Percentiles rank a stretch among this genome's conserved stretches.
Conservation (phyloP, 2,329 filamentous ascomycete genomes). For the Graphilbum fragrans region DNA sequence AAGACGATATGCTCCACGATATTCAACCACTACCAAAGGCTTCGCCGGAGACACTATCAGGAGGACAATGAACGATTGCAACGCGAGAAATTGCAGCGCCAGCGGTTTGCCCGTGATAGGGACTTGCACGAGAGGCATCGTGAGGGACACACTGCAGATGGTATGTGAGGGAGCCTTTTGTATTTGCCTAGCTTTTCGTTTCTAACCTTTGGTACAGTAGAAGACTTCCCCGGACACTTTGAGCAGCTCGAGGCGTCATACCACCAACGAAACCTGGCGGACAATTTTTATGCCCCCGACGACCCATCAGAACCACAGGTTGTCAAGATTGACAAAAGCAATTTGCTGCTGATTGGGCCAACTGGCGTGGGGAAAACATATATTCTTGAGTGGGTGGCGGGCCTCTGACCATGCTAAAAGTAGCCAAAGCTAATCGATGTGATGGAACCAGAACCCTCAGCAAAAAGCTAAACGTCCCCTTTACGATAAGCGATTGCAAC, state of each 20-base stretch:
- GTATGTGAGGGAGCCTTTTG: conserved; percentile 28
- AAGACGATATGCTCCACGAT: conserved; percentile 87
- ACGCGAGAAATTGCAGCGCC: conserved; percentile 55
- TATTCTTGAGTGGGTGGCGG: conserved; percentile 53
- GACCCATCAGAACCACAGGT: conserved; percentile 28
- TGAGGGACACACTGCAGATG: conserved; percentile 66
- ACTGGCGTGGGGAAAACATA: conserved; percentile 95
- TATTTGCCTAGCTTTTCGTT: neutral
- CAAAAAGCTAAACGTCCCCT: conserved; percentile 85
- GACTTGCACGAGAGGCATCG: conserved; percentile 39
- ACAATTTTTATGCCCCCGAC: conserved; percentile 36
- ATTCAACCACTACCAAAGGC: conserved; percentile 90
- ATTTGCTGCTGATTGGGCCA: conserved; percentile 79
- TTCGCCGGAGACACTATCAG: conserved; percentile 66
- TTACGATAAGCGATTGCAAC: conserved; percentile 91
- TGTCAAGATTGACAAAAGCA: conserved; percentile 88
- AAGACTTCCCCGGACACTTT: conserved; percentile 40
- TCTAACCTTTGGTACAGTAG: conserved; percentile 22
- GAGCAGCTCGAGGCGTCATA: conserved; percentile 19
- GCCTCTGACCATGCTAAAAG: neutral
- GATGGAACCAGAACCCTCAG: conserved; percentile 65
- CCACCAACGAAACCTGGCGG: conserved; percentile 15
- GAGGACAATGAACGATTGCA: conserved; percentile 51
- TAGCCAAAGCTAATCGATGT: too few relatives aligned
- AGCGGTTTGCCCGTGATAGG: conserved; percentile 59